These are phyloP conservation scores for Stemphylium lycopersici DNA, from an alignment of 2,329 filamentous ascomycete genomes.

Conservation along the genomic window DNA sequence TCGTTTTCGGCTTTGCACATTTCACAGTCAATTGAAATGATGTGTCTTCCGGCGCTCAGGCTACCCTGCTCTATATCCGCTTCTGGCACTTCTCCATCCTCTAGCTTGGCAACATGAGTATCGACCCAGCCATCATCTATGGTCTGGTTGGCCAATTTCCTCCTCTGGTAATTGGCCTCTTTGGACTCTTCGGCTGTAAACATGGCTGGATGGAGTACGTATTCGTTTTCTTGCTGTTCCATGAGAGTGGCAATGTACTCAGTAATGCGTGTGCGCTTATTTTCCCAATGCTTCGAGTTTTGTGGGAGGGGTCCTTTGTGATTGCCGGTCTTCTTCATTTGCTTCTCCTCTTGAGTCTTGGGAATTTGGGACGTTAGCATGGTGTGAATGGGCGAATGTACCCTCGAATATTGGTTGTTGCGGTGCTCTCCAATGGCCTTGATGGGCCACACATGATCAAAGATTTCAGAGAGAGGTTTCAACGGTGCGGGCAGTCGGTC, in stretches of 20 bases:
- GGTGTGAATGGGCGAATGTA: slow-evolving; percentile 85
- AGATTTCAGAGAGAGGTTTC: slow-evolving; percentile 77
- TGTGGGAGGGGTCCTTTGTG: slow-evolving; percentile 62
- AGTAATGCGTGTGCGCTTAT: slow-evolving; percentile 81
- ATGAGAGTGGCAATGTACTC: slow-evolving; percentile 74
- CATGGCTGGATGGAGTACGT: slow-evolving; percentile 79
- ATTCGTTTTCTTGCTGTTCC: slow-evolving; percentile 83
- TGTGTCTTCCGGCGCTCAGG: slow-evolving; percentile 77
- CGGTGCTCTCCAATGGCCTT: slow-evolving; percentile 85
- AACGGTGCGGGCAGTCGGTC: slow-evolving; percentile 51
- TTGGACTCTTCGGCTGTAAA: slow-evolving; percentile 65
- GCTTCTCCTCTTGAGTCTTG: slow-evolving; percentile 71
- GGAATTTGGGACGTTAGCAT: slow-evolving; percentile 79
- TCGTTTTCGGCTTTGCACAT: slow-evolving; percentile 90
- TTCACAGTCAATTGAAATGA: slow-evolving; percentile 90
- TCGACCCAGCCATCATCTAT: slow-evolving; percentile 78
- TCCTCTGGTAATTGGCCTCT: slow-evolving; percentile 58
- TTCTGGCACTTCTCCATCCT: slow-evolving; percentile 72
- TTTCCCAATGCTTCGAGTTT: slow-evolving; percentile 69
- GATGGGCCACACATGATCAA: slow-evolving; percentile 87
- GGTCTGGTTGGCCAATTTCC: slow-evolving; percentile 58
- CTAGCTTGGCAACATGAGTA: slow-evolving; percentile 69
- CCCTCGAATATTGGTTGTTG: slow-evolving; percentile 62
- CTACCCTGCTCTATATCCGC: slow-evolving; percentile 78
- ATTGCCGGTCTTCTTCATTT: slow-evolving; percentile 53